Evolutionary conservation across 768 basidiomycete species (phyloP).

Genomic region (Termitomyces titanicus): DNA sequence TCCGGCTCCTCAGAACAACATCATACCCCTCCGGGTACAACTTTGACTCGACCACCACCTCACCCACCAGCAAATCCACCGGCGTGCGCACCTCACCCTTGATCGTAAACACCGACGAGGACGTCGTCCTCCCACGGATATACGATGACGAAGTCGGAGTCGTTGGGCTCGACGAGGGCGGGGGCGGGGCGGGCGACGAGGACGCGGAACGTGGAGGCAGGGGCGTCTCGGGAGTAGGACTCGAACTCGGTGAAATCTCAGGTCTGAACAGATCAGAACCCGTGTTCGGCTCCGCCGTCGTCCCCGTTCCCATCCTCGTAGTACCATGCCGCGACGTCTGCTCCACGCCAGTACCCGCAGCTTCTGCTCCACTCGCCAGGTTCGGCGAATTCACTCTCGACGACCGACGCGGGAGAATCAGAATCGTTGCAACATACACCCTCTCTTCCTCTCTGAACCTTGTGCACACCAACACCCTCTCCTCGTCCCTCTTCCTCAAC

Average conservation of each 20-base stretch:
- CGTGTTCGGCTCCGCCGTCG: neutral
- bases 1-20: constrained; percentile 41
- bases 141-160: constrained; percentile 10
- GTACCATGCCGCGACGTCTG: constrained; percentile 40
- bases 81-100: constrained; percentile 58
- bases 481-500: constrained; percentile 56
- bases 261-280: neutral
- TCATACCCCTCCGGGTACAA: constrained; percentile 76
- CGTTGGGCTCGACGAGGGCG: constrained; percentile 25
- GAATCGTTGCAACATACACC: constrained; percentile 47
- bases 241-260: neutral
- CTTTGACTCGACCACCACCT: constrained; percentile 79
- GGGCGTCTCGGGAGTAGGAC: neutral
- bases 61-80: constrained; percentile 73
- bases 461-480: constrained; percentile 52
- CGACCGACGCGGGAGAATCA: constrained; percentile 36
- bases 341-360: constrained; percentile 24
- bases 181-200: constrained; percentile 16
- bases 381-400: constrained; percentile 8
- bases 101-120: constrained; percentile 58
- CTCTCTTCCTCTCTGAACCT: constrained; percentile 46
- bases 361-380: neutral
- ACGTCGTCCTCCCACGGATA: constrained; percentile 38
- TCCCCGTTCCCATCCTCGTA: constrained; percentile 22
- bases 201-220: constrained; percentile 1